phyloP scores from a whole-genome alignment of 768 basidiomycete species.

The Hericium rajendrae region DNA sequence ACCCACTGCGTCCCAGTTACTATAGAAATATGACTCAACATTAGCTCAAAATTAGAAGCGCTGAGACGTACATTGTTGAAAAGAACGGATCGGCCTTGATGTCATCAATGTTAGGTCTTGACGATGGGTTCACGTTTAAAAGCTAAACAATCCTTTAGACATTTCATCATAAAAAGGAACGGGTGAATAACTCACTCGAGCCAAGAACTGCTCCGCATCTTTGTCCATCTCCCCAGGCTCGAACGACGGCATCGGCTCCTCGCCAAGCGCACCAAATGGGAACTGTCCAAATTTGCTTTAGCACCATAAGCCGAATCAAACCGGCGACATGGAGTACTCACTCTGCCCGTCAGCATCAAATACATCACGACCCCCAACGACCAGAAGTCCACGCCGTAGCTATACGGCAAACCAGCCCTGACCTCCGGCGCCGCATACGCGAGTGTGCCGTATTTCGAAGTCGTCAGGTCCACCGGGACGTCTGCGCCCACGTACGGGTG shows the following conservation, averaged over 20 bases:
- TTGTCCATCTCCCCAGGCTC: constrained; percentile 11
- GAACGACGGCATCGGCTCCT: constrained; percentile 1
- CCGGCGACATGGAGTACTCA: background rate
- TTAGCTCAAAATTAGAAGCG: background rate
- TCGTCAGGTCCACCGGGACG: constrained; percentile 1
- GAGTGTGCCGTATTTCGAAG: constrained; percentile 8
- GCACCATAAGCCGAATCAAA: background rate
- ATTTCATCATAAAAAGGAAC: background rate
- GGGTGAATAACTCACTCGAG: background rate
- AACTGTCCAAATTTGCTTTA: background rate
- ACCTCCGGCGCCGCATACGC: constrained; percentile 14
- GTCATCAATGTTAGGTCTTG: constrained; percentile 6
- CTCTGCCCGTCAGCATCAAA: constrained; percentile 14
- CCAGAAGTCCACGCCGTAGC: constrained; percentile 14
- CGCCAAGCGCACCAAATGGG: constrained; percentile 12
- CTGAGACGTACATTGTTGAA: background rate
- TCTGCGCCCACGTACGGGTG: constrained; percentile 3
- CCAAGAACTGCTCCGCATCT: constrained; percentile 6
- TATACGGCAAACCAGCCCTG: constrained; percentile 8
- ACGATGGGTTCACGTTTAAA: constrained; percentile 3
- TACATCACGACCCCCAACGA: constrained; percentile 12
- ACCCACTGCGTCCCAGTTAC: constrained; percentile 7
- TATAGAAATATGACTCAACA: background rate
- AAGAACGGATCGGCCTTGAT: constrained; percentile 13
- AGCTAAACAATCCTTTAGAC: background rate